Evolutionary conservation across 345 rosid genomes (phyloP).

Genomic region (Eucalyptus dawsonii): DNA sequence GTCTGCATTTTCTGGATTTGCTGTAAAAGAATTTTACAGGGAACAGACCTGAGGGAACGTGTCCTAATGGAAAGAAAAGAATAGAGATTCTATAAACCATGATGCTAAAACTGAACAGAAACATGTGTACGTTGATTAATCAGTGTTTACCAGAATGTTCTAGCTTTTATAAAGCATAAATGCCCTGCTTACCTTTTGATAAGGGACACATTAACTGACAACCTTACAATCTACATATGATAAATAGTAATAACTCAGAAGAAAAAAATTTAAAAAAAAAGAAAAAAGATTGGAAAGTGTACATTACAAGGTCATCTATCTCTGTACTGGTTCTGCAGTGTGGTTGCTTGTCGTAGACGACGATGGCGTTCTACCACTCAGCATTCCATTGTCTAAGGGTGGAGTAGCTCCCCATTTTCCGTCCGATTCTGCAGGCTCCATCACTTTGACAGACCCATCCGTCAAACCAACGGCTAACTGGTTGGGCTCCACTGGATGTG

Average conservation of each 20-base stretch:
- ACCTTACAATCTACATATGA: neutral
- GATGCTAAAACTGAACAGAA: neutral
- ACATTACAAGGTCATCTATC: slow-evolving; percentile 5
- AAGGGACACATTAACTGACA: neutral
- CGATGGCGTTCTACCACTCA: slow-evolving; percentile 29
- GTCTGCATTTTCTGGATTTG: neutral
- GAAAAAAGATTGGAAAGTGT: neutral
- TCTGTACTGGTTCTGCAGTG: slow-evolving; percentile 28
- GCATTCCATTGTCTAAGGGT: slow-evolving; percentile 26
- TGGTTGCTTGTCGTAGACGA: slow-evolving; percentile 17
- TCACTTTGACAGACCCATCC: slow-evolving; percentile 49
- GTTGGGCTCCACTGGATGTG: slow-evolving; percentile 67
- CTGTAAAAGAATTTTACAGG: neutral
- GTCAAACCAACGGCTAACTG: slow-evolving; percentile 58
- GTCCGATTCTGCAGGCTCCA: slow-evolving; percentile 50
- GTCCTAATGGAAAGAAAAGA: neutral
- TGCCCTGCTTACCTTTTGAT: neutral
- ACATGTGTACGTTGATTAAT: neutral
- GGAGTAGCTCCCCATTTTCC: slow-evolving; percentile 43
- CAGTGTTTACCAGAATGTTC: neutral
- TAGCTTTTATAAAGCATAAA: neutral
- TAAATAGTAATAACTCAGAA: neutral
- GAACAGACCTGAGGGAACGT: neutral
- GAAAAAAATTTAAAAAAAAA: too few relatives aligned
- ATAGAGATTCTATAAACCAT: neutral